Percentiles rank a stretch among this genome's conserved stretches.
Conservation (phyloP, 352 stramenopile genomes). For the Pythium rishiriense region DNA sequence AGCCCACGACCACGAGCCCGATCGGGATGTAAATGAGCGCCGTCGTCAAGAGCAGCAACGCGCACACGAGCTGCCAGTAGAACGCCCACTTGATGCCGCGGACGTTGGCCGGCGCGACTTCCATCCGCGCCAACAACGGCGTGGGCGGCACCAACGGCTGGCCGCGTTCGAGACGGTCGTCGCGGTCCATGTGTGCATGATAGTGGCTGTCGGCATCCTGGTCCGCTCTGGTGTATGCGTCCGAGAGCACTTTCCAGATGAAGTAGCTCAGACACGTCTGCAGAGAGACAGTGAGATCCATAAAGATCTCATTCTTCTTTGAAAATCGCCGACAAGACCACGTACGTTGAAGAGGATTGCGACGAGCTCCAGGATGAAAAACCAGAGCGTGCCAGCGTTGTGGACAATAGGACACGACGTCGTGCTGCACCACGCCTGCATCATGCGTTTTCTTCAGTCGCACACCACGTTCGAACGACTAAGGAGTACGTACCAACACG, state of each 20-base stretch:
- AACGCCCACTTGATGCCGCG: slow-evolving; percentile 31
- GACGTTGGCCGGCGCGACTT: slow-evolving; percentile 20
- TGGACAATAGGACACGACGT: slow-evolving; percentile 30
- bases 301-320: too few relatives aligned
- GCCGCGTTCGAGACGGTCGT: slow-evolving; percentile 15
- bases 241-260: slow-evolving; percentile 28
- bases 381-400: slow-evolving; percentile 34
- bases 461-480: not conserved
- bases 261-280: slow-evolving; percentile 42
- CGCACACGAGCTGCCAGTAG: slow-evolving; percentile 32
- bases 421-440: slow-evolving; percentile 31
- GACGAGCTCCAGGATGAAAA: slow-evolving; percentile 40
- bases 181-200: slow-evolving; percentile 2
- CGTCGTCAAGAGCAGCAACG: slow-evolving; percentile 24
- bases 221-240: slow-evolving; percentile 1
- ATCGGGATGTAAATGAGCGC: slow-evolving; percentile 37
- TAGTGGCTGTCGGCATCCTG: slow-evolving; percentile 1
- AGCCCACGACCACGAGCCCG: slow-evolving; percentile 28
- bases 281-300: not conserved
- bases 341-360: slow-evolving; percentile 43
- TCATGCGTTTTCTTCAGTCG: not conserved
- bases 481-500: slow-evolving; percentile 23
- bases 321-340: too few relatives aligned
- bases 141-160: not conserved
- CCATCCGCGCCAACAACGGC: slow-evolving; percentile 8